Evolutionary conservation across 1,284 basidiomycete genomes (phyloP), one percentile per base, ranked within the genome.

Genomic region (Trichosporon sp.): DNA sequence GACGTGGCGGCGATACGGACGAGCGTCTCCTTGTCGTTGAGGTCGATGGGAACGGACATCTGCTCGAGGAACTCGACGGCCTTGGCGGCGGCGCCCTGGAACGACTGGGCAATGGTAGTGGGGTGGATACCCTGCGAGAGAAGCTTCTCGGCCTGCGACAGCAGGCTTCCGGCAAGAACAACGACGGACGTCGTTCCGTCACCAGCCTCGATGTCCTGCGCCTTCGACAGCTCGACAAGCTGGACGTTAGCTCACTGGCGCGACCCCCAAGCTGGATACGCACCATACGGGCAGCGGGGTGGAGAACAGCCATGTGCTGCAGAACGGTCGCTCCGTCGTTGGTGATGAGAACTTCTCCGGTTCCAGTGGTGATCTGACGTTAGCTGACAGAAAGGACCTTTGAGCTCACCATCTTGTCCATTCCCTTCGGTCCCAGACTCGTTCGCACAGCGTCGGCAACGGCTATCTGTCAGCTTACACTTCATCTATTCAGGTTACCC

Each of bases 111-210:
- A 76, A 99, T 93, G 83, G 97, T 92, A 12, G 96, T 98, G 11
- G 97, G 96, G 85, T 99, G 97, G 70, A 99, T 96, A 68, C 89
- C 95, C 85, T 99, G 98, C 78, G 91, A 88, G 65, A 99, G 87
- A 88, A 99, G 91, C 87, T 96, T 98, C 86, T 99, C 97, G 26
- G 97, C 96, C 32, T 96, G 96, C 66, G 92, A 91, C 2, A 99
- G 87, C 63, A 99, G 86, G 78, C 91, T 92, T 68, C 97, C 97
- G 43, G 97, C 97, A 51, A 99, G 88, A 21, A 99, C 95, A 59
- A 99, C 97, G 26, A 99, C 97, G 51, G 92, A 92, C 11, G 97
- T 99, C n/a, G 97, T 99, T 31, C 97, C 97, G 84, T 99, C 97
- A 74, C 97, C 97, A 26, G 97, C 97, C 84, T 99, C 97, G 68